A percentile compares a stretch with the other conserved stretches of the same genome.
Conservation (phyloP, 108 stramenopile species). For the Cyclotella choctawhatcheeana region DNA sequence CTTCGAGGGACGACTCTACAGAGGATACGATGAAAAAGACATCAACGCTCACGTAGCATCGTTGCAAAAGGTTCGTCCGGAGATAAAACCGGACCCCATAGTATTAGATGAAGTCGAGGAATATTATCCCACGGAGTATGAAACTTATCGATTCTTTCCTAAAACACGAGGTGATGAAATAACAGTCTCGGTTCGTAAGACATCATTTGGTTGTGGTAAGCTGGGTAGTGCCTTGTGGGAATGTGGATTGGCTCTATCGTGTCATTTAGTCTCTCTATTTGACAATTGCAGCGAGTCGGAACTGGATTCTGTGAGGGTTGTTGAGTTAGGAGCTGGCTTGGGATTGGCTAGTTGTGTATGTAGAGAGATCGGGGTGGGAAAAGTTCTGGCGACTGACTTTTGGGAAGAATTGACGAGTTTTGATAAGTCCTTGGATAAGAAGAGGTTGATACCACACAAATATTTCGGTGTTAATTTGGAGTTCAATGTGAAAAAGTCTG, state of each 20-base stretch:
- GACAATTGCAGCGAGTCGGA: not conserved
- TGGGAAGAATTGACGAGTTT: slow-evolving; percentile 13
- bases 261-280: slow-evolving; percentile 13
- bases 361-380: slow-evolving; percentile 13
- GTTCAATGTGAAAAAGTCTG: slow-evolving; percentile 17
- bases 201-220: slow-evolving; percentile 28
- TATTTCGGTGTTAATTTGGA: slow-evolving; percentile 27
- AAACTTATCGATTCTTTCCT: slow-evolving; percentile 22
- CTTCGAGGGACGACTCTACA: slow-evolving; percentile 9
- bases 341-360: slow-evolving; percentile 26
- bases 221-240: slow-evolving; percentile 17
- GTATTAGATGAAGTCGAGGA: slow-evolving; percentile 26
- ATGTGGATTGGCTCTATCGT: slow-evolving; percentile 17
- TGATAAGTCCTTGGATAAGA: slow-evolving; percentile 7
- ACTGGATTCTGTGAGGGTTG: not conserved
- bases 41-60: not conserved
- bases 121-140: slow-evolving; percentile 19
- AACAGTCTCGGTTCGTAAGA: slow-evolving; percentile 17
- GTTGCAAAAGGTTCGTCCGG: slow-evolving; percentile 14
- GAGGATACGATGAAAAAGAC: not conserved
- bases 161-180: not conserved
- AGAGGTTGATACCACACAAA: slow-evolving; percentile 19
- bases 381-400: slow-evolving; percentile 19
- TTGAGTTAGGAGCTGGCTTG: slow-evolving; percentile 23
- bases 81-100: slow-evolving; percentile 7